Percentiles rank a stretch among this genome's conserved stretches.
Evolutionary conservation across 2,329 filamentous ascomycete genomes (phyloP).

Genomic region (Exophiala alcalophila): DNA sequence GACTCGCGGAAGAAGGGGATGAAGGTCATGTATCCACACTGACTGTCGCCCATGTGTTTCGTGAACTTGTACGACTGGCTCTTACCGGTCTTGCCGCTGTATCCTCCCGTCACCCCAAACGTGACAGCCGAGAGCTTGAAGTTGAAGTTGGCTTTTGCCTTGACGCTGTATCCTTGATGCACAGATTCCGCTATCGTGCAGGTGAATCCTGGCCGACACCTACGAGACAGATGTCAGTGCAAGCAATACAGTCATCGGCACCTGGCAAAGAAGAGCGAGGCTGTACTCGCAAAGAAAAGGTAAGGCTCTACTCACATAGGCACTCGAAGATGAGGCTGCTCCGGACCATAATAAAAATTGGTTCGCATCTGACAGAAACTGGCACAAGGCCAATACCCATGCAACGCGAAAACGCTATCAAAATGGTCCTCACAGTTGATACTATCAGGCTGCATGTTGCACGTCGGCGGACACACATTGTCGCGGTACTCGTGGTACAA

Average conservation of each 20-base stretch:
- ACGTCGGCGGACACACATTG: constrained; percentile 5
- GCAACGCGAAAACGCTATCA: neutral
- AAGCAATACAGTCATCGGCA: too few relatives aligned
- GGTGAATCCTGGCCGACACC: constrained; percentile 2
- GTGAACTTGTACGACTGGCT: constrained; percentile 11
- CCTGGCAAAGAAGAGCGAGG: too few relatives aligned
- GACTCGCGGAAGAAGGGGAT: constrained; percentile 1
- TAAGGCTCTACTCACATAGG: too few relatives aligned
- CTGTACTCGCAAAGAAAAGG: too few relatives aligned
- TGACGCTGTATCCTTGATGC: constrained; percentile 2
- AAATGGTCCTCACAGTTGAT: neutral
- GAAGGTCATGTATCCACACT: constrained; percentile 19
- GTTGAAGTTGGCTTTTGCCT: constrained; percentile 6
- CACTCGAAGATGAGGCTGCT: constrained; percentile 7
- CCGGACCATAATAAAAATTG: constrained; percentile 9
- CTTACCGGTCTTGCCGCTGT: constrained; percentile 7
- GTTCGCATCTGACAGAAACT: constrained; percentile 14
- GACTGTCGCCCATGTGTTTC: constrained; percentile 4
- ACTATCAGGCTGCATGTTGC: neutral
- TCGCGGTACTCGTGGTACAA: constrained; percentile 10
- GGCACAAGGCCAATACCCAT: neutral
- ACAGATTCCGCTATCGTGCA: constrained; percentile 3
- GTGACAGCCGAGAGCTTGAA: neutral
- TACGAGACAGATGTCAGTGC: too few relatives aligned
- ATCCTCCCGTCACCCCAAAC: constrained; percentile 7